phyloP scores from a whole-genome alignment of 352 stramenopile species.

The Globisporangium viniferum region DNA sequence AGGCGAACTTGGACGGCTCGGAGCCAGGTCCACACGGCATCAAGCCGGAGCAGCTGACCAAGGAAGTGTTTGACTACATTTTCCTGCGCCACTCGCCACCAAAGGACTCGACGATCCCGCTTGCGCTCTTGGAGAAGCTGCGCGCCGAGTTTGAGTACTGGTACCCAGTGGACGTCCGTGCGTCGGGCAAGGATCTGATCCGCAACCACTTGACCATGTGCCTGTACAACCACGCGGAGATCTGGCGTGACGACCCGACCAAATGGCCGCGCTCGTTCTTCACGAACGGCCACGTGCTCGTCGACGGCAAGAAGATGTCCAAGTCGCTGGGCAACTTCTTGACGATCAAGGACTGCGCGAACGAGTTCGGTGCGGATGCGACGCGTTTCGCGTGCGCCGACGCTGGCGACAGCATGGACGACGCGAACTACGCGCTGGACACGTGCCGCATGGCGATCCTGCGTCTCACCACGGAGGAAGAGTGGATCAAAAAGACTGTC shows the following conservation, averaged over 20 bases:
- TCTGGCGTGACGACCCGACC: slow-evolving; percentile 97
- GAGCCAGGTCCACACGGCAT: slow-evolving; percentile 85
- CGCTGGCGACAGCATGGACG: slow-evolving; percentile 97
- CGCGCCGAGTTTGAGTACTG: slow-evolving; percentile 99
- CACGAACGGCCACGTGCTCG: slow-evolving; percentile 97
- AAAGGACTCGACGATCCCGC: slow-evolving; percentile 82
- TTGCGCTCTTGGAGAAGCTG: slow-evolving; percentile 92
- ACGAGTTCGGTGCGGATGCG: slow-evolving; percentile 94
- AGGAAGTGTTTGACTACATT: slow-evolving; percentile 99
- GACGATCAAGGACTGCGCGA: slow-evolving; percentile 96
- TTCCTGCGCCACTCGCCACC: slow-evolving; percentile 91
- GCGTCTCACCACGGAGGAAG: slow-evolving; percentile 96
- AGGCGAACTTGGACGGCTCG: slow-evolving; percentile 94
- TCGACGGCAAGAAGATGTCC: slow-evolving; percentile 99
- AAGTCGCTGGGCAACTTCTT: slow-evolving; percentile 99
- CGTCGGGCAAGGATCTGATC: slow-evolving; percentile 96
- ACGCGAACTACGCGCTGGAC: slow-evolving; percentile 98
- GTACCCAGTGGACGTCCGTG: slow-evolving; percentile 99
- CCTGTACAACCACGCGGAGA: slow-evolving; percentile 99
- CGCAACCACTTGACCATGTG: slow-evolving; percentile 99
- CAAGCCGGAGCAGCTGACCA: slow-evolving; percentile 86
- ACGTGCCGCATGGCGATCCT: slow-evolving; percentile 98
- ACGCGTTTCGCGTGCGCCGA: slow-evolving; percentile 98
- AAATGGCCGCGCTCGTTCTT: slow-evolving; percentile 98
- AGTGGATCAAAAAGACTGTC: slow-evolving; percentile 94